Percentiles rank a stretch among this genome's conserved stretches.
These are phyloP conservation scores for Verbascum thapsus DNA, from an alignment of 257 asterid genomes.

Conservation along the genomic window DNA sequence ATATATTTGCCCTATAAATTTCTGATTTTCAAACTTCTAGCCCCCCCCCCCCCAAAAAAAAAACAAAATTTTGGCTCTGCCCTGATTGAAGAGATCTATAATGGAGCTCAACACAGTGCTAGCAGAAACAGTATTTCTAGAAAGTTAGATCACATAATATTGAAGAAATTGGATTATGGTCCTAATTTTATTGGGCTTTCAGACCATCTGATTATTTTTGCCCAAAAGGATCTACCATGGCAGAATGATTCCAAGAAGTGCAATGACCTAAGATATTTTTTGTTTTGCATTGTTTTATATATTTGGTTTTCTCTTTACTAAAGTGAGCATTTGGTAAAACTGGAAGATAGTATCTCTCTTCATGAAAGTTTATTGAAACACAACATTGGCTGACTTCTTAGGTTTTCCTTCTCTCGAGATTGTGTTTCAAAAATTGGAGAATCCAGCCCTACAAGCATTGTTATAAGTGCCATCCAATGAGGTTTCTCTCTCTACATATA, in stretches of 20 bases:
- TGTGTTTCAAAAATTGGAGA: conserved; percentile 90
- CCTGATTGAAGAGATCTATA: too few relatives aligned
- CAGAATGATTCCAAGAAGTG: conserved; percentile 14
- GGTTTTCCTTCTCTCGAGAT: conserved; percentile 97
- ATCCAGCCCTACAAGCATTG: conserved; percentile 93
- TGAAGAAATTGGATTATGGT: background rate
- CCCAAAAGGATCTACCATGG: background rate
- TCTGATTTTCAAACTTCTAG: too few relatives aligned
- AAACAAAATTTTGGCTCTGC: too few relatives aligned
- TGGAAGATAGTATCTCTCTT: conserved; percentile 4
- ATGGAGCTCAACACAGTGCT: background rate
- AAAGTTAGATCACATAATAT: too few relatives aligned
- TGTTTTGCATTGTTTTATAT: conserved; percentile 18
- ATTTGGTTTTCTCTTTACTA: conserved; percentile 2
- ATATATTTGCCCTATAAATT: too few relatives aligned
- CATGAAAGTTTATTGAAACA: conserved; percentile 6
- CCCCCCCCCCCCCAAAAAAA: too few relatives aligned
- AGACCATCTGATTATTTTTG: background rate
- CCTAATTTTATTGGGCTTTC: background rate
- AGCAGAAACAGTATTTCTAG: too few relatives aligned
- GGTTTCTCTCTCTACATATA: conserved; percentile 61
- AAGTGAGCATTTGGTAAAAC: conserved; percentile 17
- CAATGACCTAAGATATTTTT: background rate
- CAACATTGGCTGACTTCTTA: conserved; percentile 41
- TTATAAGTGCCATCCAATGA: conserved; percentile 80